Conservation (phyloP, 2,329 filamentous ascomycete genomes). For the Albophoma yamanashiensis region DNA sequence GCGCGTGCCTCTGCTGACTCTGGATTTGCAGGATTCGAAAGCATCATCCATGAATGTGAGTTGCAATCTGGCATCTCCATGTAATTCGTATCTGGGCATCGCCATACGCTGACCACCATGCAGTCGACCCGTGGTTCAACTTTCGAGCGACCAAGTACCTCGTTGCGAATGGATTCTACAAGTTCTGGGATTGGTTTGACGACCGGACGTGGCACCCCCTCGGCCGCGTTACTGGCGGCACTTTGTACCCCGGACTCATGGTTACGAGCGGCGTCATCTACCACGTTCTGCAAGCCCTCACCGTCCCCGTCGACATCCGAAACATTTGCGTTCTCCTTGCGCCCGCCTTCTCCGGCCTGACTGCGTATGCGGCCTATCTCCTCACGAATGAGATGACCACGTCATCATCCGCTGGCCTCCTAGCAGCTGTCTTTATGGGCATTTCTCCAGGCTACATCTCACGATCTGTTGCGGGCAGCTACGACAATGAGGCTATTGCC, state of each 20-base stretch:
- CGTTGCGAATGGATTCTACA: conserved; percentile 93
- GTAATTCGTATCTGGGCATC: background rate
- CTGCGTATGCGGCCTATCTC: conserved; percentile 85
- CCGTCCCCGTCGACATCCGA: conserved; percentile 91
- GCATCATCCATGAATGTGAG: conserved; percentile 99
- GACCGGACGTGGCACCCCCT: conserved; percentile 99
- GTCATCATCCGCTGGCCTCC: conserved; percentile 87
- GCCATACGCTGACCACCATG: conserved; percentile 14
- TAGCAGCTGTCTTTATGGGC: conserved; percentile 93
- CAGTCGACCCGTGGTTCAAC: conserved; percentile 99
- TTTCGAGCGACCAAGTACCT: conserved; percentile 98
- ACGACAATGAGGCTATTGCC: conserved; percentile 98
- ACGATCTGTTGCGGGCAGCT: conserved; percentile 92
- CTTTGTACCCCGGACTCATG: conserved; percentile 97
- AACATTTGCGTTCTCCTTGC: conserved; percentile 98
- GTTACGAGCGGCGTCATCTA: conserved; percentile 97
- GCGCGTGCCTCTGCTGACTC: conserved; percentile 18
- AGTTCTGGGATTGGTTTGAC: conserved; percentile 99
- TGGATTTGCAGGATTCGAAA: conserved; percentile 67
- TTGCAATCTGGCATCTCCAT: conserved; percentile 15
- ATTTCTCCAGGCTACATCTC: conserved; percentile 97
- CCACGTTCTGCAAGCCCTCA: conserved; percentile 78
- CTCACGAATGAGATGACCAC: conserved; percentile 95
- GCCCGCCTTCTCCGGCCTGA: conserved; percentile 87
- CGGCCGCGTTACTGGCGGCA: conserved; percentile 94